Conservation (phyloP, 1,284 basidiomycete genomes). For the Rugosomyces carneus region DNA sequence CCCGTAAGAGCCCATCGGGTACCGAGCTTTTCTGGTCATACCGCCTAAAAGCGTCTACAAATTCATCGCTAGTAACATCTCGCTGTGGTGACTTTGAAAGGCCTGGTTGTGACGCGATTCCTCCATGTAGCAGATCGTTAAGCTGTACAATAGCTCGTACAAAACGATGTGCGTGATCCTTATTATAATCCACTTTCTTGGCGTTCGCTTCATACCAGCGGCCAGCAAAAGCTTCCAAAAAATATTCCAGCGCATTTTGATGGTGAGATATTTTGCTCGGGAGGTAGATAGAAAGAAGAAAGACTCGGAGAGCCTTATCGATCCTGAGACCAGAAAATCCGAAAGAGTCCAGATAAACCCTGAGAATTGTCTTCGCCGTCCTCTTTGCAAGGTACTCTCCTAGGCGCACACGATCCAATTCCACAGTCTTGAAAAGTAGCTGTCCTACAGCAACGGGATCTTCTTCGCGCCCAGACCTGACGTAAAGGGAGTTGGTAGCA, state of each 20-base stretch:
- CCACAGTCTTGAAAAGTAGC: conserved; percentile 78
- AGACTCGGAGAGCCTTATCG: conserved; percentile 84
- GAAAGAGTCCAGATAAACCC: conserved; percentile 84
- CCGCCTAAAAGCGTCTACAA: conserved; percentile 72
- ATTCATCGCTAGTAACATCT: conserved; percentile 67
- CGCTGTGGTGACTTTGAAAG: conserved; percentile 57
- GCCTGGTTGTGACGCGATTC: conserved; percentile 54
- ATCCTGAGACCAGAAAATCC: conserved; percentile 78
- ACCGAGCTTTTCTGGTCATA: conserved; percentile 67
- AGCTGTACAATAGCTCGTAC: conserved; percentile 84
- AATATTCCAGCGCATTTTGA: conserved; percentile 49
- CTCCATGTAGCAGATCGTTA: conserved; percentile 73
- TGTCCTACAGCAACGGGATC: conserved; percentile 69
- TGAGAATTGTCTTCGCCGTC: conserved; percentile 68
- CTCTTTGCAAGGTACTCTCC: conserved; percentile 77
- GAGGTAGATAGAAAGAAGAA: conserved; percentile 77
- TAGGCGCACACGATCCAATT: conserved; percentile 79
- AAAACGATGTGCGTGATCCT: conserved; percentile 71
- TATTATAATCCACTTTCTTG: conserved; percentile 69
- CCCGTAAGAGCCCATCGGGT: conserved; percentile 66
- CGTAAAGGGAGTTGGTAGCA: conserved; percentile 62
- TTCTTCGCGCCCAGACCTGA: conserved; percentile 48
- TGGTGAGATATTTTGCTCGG: conserved; percentile 46
- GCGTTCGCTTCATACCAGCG: conserved; percentile 91
- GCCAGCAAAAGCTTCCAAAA: conserved; percentile 82